Base-by-base conservation (phyloP, 2,329 filamentous ascomycete species). In the Teratosphaeriaceae sp. region DNA sequence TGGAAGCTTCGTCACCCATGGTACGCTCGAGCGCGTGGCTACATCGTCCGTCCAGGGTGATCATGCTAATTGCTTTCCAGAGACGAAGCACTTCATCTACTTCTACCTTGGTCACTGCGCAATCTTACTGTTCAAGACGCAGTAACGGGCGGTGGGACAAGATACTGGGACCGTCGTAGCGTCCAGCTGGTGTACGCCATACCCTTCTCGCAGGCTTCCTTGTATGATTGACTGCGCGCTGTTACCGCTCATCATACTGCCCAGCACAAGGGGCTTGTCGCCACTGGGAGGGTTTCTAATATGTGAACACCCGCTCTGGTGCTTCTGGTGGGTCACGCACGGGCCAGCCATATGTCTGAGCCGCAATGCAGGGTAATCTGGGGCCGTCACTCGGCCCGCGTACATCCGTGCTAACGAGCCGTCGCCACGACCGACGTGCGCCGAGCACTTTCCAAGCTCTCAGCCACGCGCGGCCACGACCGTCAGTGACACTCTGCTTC, bases 51-150 rank as follows among this genome's bases (percentile, higher is more conserved):
- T n/a, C n/a, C n/a, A n/a, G n/a, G n/a, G n/a, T n/a, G n/a, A n/a
- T n/a, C 16, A 15, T 19, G 37, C 33, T 42, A 27, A 44, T 26
- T 31, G n/a, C 7, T 38, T 16, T 27, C 26, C 71, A 96, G 92
- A 97, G 69, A 97, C 92, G 21, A 97, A 97, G 73, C 92, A 98
- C 70, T 98, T 98, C 74, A 96, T 98, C 66, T 98, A 98, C 74
- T 98, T 98, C 74, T 98, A 98, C 73, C 84, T 98, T 47, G 92
- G 92, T 42, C 92, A 97, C 75, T 96, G 88, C 68, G 92, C 92
- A 47, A 97, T 98, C 64, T 78, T 98, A 44, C 82, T 98, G 41
- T 98, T 97, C 81, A 98, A 98, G 78, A 98, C 92, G 30, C 90
- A 96, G 21, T 43, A 30, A 27, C n/a, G n/a, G n/a, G n/a, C n/a